A percentile compares a stretch with the other conserved stretches of the same genome.
Conservation (phyloP, 2,329 filamentous ascomycete genomes). For the Scedosporium aurantiacum region DNA sequence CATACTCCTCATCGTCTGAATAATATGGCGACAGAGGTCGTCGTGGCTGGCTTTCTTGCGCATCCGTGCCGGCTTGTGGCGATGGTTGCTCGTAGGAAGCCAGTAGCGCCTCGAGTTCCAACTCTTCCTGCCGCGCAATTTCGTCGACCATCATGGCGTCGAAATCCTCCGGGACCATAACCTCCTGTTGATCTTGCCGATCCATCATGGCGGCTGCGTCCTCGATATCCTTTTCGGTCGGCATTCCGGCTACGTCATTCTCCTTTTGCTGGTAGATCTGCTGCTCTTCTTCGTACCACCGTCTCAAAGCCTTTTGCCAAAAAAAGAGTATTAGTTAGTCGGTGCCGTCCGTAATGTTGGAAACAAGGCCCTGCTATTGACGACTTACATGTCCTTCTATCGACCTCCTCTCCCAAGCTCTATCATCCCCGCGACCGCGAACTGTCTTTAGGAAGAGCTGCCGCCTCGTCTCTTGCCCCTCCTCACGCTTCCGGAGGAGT, state of each 20-base stretch:
- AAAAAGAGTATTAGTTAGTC: not conserved
- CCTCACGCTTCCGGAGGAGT: constrained; percentile 48
- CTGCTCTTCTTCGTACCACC: constrained; percentile 11
- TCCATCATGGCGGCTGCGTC: constrained; percentile 24
- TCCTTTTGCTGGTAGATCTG: constrained; percentile 9
- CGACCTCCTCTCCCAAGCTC: constrained; percentile 46
- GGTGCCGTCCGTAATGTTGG: not conserved
- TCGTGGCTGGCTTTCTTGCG: constrained; percentile 12
- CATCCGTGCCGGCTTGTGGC: constrained; percentile 9
- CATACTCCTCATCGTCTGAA: constrained; percentile 50
- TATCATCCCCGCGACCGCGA: constrained; percentile 48
- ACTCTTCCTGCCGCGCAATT: constrained; percentile 39
- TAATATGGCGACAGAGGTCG: constrained; percentile 24
- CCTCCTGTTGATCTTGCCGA: constrained; percentile 15
- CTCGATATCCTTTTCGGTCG: constrained; percentile 39
- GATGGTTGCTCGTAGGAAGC: constrained; percentile 28
- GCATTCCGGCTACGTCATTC: not conserved
- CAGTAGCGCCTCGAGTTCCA: constrained; percentile 47
- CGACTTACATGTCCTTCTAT: constrained; percentile 42
- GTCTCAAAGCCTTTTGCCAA: constrained; percentile 5
- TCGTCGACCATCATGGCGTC: constrained; percentile 44
- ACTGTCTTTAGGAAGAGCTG: constrained; percentile 60
- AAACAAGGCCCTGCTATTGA: not conserved
- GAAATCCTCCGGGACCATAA: constrained; percentile 14
- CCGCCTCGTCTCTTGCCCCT: constrained; percentile 51